A percentile compares a stretch with the other conserved stretches of the same genome.
Evolutionary conservation across 805 yeast species (phyloP).

Genomic region (Wickerhamomyces strasburgensis): DNA sequence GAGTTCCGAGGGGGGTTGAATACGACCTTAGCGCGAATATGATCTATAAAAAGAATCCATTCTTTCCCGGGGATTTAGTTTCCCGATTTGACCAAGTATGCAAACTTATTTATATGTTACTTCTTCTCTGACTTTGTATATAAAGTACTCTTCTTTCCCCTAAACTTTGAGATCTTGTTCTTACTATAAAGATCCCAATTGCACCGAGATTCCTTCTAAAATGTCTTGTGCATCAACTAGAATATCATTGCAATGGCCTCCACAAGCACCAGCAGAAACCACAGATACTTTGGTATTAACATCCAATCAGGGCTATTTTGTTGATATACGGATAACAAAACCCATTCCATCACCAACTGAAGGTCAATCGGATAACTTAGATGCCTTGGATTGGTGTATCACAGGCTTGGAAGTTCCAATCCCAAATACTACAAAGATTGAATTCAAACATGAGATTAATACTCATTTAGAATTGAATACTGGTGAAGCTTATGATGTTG

Average conservation of each 20-base stretch:
- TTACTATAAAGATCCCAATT: too few species aligned
- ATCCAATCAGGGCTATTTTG: constrained; percentile 39
- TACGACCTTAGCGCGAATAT: too few species aligned
- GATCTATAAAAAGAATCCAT: too few species aligned
- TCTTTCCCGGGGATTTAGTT: too few species aligned
- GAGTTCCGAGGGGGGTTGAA: too few species aligned
- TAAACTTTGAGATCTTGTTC: too few species aligned
- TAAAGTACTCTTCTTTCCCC: too few species aligned
- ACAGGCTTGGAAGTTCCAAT: constrained; percentile 28
- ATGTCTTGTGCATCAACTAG: constrained; percentile 36
- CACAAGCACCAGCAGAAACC: constrained; percentile 35
- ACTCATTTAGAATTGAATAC: constrained; percentile 16
- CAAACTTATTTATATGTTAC: too few species aligned
- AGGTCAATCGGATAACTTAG: constrained; percentile 3
- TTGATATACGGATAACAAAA: constrained; percentile 37
- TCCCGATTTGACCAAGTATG: too few species aligned
- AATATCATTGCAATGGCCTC: constrained; percentile 49
- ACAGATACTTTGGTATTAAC: constrained; percentile 46
- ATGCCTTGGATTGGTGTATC: constrained; percentile 27
- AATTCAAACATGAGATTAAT: constrained; percentile 24
- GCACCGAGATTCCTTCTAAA: background rate
- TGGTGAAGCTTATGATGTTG: constrained; percentile 28
- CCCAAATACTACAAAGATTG: constrained; percentile 13
- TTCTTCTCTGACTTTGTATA: too few species aligned
- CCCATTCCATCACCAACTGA: constrained; percentile 8